Evolutionary conservation across 352 stramenopile species (phyloP), one percentile per base, ranked within the genome.

Genomic region (Phytophthora kernoviae): DNA sequence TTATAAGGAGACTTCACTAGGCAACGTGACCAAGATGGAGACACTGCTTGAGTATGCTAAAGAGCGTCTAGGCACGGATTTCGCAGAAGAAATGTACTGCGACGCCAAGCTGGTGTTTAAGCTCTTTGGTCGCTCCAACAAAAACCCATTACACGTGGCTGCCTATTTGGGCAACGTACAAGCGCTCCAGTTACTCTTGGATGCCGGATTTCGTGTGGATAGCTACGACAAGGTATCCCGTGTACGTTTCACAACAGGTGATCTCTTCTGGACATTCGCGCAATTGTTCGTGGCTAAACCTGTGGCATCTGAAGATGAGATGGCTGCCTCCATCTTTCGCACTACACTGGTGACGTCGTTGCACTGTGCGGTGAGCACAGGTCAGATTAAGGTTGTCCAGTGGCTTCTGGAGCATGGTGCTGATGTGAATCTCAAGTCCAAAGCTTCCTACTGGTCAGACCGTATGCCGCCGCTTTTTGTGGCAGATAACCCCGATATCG

Each of bases 81-180:
- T 92, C 43, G 75, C 75, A 1, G 55, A 79, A 11, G 66, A 79
- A 8, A 81, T 92, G 70, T 94, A 94, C 60, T 50, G 43, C 6
- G 77, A 77, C 33, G 74, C 86, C 2, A 62, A 49, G 18, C 45
- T 91, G 4, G 65, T 77, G n/a, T 83, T 77, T 43, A 61, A 66
- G 27, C 65, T 85, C 4, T 92, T 94, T 26, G 73, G 75, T 39
- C 67, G 70, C 26, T 91, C 83, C 21, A 86, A 87, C 54, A 94
- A 94, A 70, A 94, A 94, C 47, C 85, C 85, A 6, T 62, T 94
- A 34, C 85, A 94, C 44, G 67, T 86, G n/a, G 85, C 85, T 2
- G 78, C 82, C 8, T 82, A 87, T 53, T 57, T 81, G n/a, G 81
- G 83, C 53, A 87, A 94, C 58, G 62, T 88, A 14, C 61, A 75